Conservation (phyloP, 2,329 filamentous ascomycete species). For the Beauveria medogensis region DNA sequence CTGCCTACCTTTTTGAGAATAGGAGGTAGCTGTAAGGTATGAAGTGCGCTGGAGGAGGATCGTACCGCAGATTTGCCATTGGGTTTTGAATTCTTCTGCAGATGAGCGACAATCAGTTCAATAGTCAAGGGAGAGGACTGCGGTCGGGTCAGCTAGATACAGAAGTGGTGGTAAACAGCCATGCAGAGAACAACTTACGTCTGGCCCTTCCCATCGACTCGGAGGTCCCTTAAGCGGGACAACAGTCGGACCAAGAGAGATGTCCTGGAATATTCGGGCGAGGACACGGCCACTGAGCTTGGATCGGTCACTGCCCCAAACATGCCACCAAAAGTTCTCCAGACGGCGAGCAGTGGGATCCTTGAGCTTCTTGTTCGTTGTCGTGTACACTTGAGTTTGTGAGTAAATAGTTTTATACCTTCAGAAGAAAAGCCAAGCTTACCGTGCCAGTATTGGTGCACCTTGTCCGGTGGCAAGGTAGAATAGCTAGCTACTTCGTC, state of each 20-base stretch:
- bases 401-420: neutral
- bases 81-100: conserved; percentile 13
- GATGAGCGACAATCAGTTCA: conserved; percentile 18
- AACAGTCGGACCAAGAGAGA: conserved; percentile 49
- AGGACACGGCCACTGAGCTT: conserved; percentile 44
- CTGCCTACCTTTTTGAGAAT: conserved; percentile 53
- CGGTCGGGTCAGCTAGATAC: conserved; percentile 9
- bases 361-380: conserved; percentile 47
- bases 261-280: conserved; percentile 48
- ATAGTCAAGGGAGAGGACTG: conserved; percentile 23
- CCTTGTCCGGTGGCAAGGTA: conserved; percentile 42
- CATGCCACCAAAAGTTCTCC: conserved; percentile 60
- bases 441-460: conserved; percentile 52
- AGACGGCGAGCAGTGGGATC: conserved; percentile 56
- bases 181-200: conserved; percentile 29
- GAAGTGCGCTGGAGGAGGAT: conserved; percentile 35
- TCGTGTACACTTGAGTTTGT: conserved; percentile 46
- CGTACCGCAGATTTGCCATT: conserved; percentile 3
- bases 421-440: conserved; percentile 14
- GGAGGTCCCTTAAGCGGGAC: conserved; percentile 46
- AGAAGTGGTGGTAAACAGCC: conserved; percentile 2
- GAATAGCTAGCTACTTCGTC: conserved; percentile 45
- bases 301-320: conserved; percentile 51
- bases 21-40: conserved; percentile 43
- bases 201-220: conserved; percentile 43